These are phyloP conservation scores for Eucalyptus rudis DNA, from an alignment of 345 rosid genomes.

Conservation along the genomic window DNA sequence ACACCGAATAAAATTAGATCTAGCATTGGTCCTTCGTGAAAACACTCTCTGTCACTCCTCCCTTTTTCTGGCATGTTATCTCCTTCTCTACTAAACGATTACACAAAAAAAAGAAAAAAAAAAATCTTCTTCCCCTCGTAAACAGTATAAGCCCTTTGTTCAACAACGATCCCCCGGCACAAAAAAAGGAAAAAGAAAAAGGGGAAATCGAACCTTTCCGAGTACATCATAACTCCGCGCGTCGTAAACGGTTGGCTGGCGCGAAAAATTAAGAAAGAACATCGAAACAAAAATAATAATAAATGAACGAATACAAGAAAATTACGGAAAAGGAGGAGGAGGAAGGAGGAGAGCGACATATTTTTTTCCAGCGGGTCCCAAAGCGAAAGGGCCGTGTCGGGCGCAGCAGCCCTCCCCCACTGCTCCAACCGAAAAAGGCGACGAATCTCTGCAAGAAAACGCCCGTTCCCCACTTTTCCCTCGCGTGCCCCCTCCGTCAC, in stretches of 20 bases:
- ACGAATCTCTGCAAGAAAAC: background rate
- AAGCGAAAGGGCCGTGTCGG: conserved; percentile 8
- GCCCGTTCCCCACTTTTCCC: background rate
- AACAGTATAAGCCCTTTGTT: too few species aligned
- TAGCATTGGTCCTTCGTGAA: background rate
- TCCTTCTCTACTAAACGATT: background rate
- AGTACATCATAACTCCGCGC: background rate
- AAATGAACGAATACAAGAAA: too few species aligned
- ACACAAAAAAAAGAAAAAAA: background rate
- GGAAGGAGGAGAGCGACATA: too few species aligned
- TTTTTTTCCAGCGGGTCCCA: conserved; percentile 1
- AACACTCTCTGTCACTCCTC: background rate
- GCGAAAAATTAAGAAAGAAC: background rate
- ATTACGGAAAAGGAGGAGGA: background rate
- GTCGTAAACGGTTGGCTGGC: background rate
- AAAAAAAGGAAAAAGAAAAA: background rate
- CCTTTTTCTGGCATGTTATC: background rate
- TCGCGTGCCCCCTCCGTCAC: background rate
- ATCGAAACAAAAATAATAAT: background rate
- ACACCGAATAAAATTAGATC: background rate
- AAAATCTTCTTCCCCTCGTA: background rate
- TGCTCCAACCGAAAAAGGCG: background rate
- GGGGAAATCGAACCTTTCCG: background rate
- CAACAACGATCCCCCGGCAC: background rate
- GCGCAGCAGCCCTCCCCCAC: background rate